Percentiles rank a stretch among this genome's conserved stretches.
Evolutionary conservation across 2,329 filamentous ascomycete species (phyloP).

Genomic region (Elsinoe perseae): DNA sequence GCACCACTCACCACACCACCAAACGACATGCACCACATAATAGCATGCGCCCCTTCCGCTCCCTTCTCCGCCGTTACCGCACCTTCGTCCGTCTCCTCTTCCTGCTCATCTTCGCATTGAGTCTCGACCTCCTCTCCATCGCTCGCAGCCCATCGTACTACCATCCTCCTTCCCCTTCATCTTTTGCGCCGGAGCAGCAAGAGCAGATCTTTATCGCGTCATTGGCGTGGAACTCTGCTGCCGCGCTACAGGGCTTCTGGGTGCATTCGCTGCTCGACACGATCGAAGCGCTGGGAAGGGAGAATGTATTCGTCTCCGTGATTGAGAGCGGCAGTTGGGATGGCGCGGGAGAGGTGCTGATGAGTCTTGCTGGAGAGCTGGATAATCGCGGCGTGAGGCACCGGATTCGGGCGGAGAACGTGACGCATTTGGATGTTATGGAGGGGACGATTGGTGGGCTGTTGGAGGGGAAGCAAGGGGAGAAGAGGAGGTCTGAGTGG

Average conservation of each 20-base stretch:
- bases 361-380: conserved; percentile 49
- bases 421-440: conserved; percentile 46
- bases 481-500: neutral
- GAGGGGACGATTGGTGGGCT: neutral
- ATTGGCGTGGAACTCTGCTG: conserved; percentile 61
- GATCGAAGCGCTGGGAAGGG: conserved; percentile 48
- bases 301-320: conserved; percentile 61
- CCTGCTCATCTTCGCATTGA: neutral
- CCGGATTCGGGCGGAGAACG: conserved; percentile 50
- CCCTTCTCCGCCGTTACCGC: neutral
- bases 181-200: neutral
- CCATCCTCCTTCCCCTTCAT: neutral
- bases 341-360: conserved; percentile 55
- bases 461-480: neutral
- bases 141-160: neutral
- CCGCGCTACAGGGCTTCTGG: conserved; percentile 55
- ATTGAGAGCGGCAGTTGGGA: conserved; percentile 64
- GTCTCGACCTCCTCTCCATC: neutral
- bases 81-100: neutral
- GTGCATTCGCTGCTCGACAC: conserved; percentile 52
- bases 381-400: conserved; percentile 46
- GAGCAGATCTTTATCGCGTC: conserved; percentile 57
- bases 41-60: neutral
- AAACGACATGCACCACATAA: neutral
- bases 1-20: neutral